These are phyloP conservation scores for Carpinus fangiana DNA, from an alignment of 306 rosid genomes.

Conservation along the genomic window DNA sequence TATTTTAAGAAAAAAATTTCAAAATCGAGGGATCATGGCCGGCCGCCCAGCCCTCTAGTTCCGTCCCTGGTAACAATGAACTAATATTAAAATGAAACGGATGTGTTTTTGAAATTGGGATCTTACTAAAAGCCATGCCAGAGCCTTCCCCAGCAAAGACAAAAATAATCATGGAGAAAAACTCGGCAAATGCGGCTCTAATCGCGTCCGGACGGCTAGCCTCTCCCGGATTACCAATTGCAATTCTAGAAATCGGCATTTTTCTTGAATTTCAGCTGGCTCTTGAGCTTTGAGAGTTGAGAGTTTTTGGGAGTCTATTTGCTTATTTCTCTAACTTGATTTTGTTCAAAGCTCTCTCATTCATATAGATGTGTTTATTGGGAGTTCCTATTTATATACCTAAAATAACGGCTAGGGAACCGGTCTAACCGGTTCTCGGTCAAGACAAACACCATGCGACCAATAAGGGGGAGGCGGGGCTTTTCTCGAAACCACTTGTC, in stretches of 20 bases:
- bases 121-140: constrained; percentile 70
- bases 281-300: not conserved
- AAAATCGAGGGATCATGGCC: too few species aligned
- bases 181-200: constrained; percentile 69
- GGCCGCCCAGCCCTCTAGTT: too few species aligned
- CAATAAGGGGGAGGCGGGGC: not conserved
- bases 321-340: not conserved
- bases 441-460: not conserved
- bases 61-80: too few species aligned
- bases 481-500: constrained; percentile 21
- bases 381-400: constrained; percentile 28
- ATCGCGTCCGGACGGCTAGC: constrained; percentile 77
- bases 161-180: constrained; percentile 75
- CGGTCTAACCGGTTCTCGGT: constrained; percentile 37
- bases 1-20: too few species aligned
- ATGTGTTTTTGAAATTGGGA: not conserved
- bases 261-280: not conserved
- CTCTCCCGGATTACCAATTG: constrained; percentile 68
- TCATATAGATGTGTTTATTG: not conserved
- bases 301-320: constrained; percentile 9
- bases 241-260: constrained; percentile 60
- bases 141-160: constrained; percentile 90
- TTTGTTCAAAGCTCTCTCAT: not conserved
- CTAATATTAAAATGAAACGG: not conserved
- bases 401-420: constrained; percentile 41